Conservation (phyloP, 129 eudicot genomes). For the Gnaphalium uliginosum region DNA sequence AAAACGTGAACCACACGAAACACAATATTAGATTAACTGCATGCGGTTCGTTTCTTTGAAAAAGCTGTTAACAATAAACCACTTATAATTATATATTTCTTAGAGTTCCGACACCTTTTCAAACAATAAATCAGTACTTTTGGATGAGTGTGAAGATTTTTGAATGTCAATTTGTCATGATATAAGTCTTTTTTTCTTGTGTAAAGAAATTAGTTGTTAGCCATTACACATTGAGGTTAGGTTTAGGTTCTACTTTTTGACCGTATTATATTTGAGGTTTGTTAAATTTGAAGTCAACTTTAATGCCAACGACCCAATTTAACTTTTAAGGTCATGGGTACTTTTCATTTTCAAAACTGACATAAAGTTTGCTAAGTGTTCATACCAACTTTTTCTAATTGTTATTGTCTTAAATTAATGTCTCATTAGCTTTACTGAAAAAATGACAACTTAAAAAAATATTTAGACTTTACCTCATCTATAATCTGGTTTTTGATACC, state of each 20-base stretch:
- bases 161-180: neutral
- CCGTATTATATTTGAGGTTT: neutral
- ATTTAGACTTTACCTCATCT: conserved; percentile 54
- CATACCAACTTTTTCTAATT: conserved; percentile 27
- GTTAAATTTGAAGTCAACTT: neutral
- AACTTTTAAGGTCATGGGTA: conserved; percentile 20
- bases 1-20: neutral
- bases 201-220: neutral
- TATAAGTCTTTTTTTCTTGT: neutral
- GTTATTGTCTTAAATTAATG: conserved; percentile 22
- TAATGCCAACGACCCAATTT: neutral
- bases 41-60: neutral
- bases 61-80: neutral
- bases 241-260: neutral
- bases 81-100: neutral
- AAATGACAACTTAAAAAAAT: neutral
- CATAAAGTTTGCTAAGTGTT: conserved; percentile 28
- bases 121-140: neutral
- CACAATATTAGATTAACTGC: neutral
- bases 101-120: neutral
- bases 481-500: conserved; percentile 59
- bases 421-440: conserved; percentile 24
- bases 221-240: neutral
- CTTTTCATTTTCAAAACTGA: conserved; percentile 20
- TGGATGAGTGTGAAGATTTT: neutral